Base-by-base conservation (phyloP, 1,139 yeast species). In the Hansenula sp. region DNA sequence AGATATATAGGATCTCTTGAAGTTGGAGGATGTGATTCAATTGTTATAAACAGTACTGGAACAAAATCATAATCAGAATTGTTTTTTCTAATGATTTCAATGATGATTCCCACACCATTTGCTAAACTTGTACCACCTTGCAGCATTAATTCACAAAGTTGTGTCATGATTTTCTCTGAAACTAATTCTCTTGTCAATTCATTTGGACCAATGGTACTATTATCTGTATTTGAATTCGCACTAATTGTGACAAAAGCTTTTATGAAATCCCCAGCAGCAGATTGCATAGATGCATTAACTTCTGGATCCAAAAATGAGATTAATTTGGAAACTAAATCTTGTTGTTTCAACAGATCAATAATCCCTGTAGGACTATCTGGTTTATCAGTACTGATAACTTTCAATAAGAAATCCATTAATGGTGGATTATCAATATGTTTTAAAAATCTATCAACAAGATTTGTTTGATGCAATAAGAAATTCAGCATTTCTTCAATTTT, bases 21-120 rank as follows among this genome's bases (percentile, higher is more conserved):
- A 14, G 85, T 81, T 24, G 98, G 98, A 8, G 97, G 97, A 59
- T 90, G 96, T 26, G 94, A 78, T 51, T 89, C 95, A 43, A 89
- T 67, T 0, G 97, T 86, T 35, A 88, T 86, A 61, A 82, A 83
- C 59, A 89, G 73, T 29, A 92, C 90, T 17, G 96, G 96, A 38
- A 88, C 82, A 43, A 82, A 77, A 64, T 92, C 98, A 61, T 92
- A 92, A 62, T 92, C 98, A 2, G 96, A 87, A 61, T 92, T 94
- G 62, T 92, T 92, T 60, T 92, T 92, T 52, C 99, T 76, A 51
- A 94, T 94, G 44, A 92, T 83, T 61, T 92, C 98, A 58, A 92
- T 92, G 41, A 92, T 83, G 37, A 92, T 89, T 6, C 97, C 97
- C 27, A 92, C 98, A 43, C 97, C 97, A 50, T 92, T 92, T 28